phyloP scores from a whole-genome alignment of 805 yeast species.

The Sungouiozyma intestinalis region DNA sequence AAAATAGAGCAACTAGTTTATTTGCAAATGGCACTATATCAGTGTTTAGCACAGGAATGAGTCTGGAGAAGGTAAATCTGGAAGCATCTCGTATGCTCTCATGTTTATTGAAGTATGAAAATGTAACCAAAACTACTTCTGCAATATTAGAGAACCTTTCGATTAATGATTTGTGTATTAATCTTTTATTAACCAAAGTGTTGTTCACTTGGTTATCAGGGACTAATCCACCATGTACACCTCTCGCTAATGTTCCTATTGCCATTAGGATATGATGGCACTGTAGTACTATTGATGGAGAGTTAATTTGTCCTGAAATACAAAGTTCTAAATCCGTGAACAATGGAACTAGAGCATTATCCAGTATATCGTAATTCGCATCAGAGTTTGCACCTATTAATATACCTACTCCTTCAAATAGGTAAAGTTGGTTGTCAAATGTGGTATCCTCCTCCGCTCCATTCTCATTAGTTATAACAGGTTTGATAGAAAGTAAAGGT shows the following conservation, averaged over 20 bases:
- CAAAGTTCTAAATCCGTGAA: conserved; percentile 62
- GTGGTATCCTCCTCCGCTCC: conserved; percentile 42
- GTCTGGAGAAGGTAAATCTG: conserved; percentile 77
- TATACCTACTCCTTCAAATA: conserved; percentile 81
- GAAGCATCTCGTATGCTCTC: conserved; percentile 76
- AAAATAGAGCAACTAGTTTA: conserved; percentile 58
- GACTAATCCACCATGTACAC: conserved; percentile 49
- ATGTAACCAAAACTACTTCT: conserved; percentile 71
- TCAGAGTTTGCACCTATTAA: conserved; percentile 45
- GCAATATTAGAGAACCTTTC: conserved; percentile 57
- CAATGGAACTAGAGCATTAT: conserved; percentile 62
- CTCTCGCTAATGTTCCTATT: conserved; percentile 81
- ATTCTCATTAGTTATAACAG: conserved; percentile 20
- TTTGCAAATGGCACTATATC: conserved; percentile 45
- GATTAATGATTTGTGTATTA: conserved; percentile 26
- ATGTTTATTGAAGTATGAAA: conserved; percentile 59
- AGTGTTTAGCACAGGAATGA: conserved; percentile 61
- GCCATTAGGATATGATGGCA: conserved; percentile 84
- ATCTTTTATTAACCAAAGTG: conserved; percentile 22
- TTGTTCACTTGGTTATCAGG: conserved; percentile 33
- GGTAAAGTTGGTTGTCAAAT: conserved; percentile 69
- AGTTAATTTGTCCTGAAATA: conserved; percentile 36
- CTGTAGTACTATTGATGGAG: conserved; percentile 46
- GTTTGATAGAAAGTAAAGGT: conserved; percentile 47
- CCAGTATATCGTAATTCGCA: conserved; percentile 38